Conservation (phyloP, 2,329 filamentous ascomycete genomes). For the Aspergillus novoparasiticus region DNA sequence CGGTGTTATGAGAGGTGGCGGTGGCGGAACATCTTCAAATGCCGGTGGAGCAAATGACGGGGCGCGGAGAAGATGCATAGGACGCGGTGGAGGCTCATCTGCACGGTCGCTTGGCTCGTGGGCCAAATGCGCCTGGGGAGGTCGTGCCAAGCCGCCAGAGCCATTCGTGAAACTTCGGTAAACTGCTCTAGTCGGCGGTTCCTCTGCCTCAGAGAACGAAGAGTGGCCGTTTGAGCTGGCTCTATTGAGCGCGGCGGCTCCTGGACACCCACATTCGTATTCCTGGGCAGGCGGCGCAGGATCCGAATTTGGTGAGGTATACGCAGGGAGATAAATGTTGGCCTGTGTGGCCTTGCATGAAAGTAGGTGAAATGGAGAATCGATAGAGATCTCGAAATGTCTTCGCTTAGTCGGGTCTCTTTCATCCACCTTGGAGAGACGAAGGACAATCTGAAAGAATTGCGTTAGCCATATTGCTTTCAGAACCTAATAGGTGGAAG, state of each 20-base stretch:
- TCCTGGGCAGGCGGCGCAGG: slow-evolving; percentile 56
- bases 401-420: slow-evolving; percentile 77
- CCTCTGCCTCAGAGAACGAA: slow-evolving; percentile 31
- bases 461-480: slow-evolving; percentile 14
- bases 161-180: slow-evolving; percentile 43
- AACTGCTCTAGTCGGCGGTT: slow-evolving; percentile 27
- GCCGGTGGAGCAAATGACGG: slow-evolving; percentile 88
- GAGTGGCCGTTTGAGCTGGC: slow-evolving; percentile 28
- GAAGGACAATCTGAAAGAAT: slow-evolving; percentile 75
- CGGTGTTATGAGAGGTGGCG: slow-evolving; percentile 74
- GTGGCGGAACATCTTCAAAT: slow-evolving; percentile 78
- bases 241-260: slow-evolving; percentile 54
- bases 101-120: slow-evolving; percentile 49
- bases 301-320: slow-evolving; percentile 61
- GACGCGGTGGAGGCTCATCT: slow-evolving; percentile 56
- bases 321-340: slow-evolving; percentile 83
- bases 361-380: slow-evolving; percentile 90
- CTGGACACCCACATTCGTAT: slow-evolving; percentile 69
- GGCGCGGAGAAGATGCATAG: slow-evolving; percentile 79
- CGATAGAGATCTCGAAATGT: slow-evolving; percentile 95
- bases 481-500: background rate
- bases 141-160: slow-evolving; percentile 47
- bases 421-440: slow-evolving; percentile 80
- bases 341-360: slow-evolving; percentile 91
- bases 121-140: slow-evolving; percentile 53